A percentile compares a stretch with the other conserved stretches of the same genome.
Conservation (phyloP, 2,329 filamentous ascomycete species). For the Aspergillus sclerotialis region DNA sequence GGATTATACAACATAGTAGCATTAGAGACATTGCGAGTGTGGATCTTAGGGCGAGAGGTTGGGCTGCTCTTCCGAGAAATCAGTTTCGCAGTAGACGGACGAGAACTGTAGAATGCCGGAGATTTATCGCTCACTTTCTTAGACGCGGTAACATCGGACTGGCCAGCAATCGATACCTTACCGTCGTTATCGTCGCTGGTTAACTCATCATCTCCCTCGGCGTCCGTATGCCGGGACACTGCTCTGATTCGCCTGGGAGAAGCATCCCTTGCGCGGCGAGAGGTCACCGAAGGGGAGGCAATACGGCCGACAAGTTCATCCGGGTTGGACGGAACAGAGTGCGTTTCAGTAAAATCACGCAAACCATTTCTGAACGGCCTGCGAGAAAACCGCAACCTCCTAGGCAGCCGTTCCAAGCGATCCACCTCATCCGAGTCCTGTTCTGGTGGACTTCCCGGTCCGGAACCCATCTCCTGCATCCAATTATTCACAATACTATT, state of each 20-base stretch:
- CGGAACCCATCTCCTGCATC: conserved; percentile 66
- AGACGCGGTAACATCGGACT: conserved; percentile 10
- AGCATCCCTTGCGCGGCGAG: conserved; percentile 23
- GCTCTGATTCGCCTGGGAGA: conserved; percentile 32
- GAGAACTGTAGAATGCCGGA: conserved; percentile 30
- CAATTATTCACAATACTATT: conserved; percentile 79
- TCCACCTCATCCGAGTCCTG: conserved; percentile 54
- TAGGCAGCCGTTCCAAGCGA: conserved; percentile 47
- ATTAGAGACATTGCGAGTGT: conserved; percentile 69
- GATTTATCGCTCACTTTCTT: conserved; percentile 14
- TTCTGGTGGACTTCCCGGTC: conserved; percentile 52
- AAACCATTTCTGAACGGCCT: conserved; percentile 16
- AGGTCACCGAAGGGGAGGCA: conserved; percentile 27
- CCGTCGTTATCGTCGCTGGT: conserved; percentile 64
- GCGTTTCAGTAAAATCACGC: conserved; percentile 45
- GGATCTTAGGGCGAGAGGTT: conserved; percentile 36
- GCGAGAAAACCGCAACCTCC: conserved; percentile 46
- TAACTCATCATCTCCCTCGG: conserved; percentile 85
- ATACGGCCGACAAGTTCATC: conserved; percentile 38
- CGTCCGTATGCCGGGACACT: conserved; percentile 61
- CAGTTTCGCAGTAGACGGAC: conserved; percentile 37
- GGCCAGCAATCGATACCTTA: conserved; percentile 13
- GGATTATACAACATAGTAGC: conserved; percentile 83
- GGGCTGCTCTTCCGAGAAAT: conserved; percentile 30
- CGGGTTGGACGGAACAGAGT: conserved; percentile 53